Evolutionary conservation across 2,329 filamentous ascomycete genomes (phyloP).

Genomic region (Alternaria gaisen): DNA sequence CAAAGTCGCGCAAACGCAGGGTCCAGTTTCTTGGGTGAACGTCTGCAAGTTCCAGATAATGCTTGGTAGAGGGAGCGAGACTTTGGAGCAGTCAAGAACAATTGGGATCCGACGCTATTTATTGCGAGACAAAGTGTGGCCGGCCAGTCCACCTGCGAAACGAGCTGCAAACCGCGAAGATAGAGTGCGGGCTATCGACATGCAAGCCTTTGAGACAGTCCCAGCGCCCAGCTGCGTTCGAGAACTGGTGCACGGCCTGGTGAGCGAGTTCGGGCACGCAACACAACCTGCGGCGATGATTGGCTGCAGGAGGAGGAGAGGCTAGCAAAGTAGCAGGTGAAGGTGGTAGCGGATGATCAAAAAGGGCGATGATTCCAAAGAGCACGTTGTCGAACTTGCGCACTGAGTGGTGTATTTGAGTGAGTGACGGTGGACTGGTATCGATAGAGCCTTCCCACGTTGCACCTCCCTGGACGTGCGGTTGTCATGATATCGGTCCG

Average conservation of each 20-base stretch:
- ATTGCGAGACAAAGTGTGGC: conserved; percentile 6
- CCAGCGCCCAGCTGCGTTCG: neutral
- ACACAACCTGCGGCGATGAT: conserved; percentile 11
- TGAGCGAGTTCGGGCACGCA: conserved; percentile 19
- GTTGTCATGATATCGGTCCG: conserved; percentile 1
- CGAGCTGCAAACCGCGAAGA: neutral
- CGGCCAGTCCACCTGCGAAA: conserved; percentile 4
- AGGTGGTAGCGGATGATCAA: conserved; percentile 4
- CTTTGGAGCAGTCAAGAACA: conserved; percentile 1
- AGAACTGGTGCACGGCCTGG: conserved; percentile 7
- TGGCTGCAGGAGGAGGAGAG: conserved; percentile 7
- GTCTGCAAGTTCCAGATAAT: neutral
- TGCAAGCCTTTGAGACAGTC: neutral
- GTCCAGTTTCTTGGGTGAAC: neutral
- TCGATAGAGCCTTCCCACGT: neutral
- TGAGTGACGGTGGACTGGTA: neutral
- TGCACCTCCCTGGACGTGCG: neutral
- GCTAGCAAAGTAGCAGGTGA: conserved; percentile 9
- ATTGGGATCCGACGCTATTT: conserved; percentile 6
- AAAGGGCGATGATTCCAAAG: neutral
- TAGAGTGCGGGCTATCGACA: conserved; percentile 3
- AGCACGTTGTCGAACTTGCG: conserved; percentile 12
- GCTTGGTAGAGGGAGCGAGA: neutral
- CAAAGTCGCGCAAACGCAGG: conserved; percentile 7
- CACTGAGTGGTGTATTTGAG: conserved; percentile 11